A percentile compares a stretch with the other conserved stretches of the same genome.
Conservation (phyloP, 106 monocot species). For the Phalaenopsis aphrodite region DNA sequence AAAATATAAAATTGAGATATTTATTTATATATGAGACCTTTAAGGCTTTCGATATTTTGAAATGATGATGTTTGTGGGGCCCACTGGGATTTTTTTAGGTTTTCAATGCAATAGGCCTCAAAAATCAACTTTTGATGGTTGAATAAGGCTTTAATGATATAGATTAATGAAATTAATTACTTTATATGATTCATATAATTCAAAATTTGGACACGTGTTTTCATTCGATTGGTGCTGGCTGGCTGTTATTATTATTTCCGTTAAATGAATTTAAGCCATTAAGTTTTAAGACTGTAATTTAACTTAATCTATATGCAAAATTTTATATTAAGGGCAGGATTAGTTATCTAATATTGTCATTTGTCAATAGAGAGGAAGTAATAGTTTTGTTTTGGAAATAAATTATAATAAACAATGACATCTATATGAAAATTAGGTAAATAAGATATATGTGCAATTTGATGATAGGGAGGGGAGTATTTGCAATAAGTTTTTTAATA, state of each 20-base stretch:
- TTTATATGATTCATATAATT: background rate
- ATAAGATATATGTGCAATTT: too few relatives aligned
- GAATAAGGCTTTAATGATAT: background rate
- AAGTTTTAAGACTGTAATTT: background rate
- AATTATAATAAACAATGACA: too few relatives aligned
- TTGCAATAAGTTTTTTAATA: too few relatives aligned
- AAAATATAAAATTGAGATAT: too few relatives aligned
- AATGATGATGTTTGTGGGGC: background rate
- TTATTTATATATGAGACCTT: too few relatives aligned
- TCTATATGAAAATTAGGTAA: too few relatives aligned
- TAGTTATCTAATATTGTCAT: too few relatives aligned
- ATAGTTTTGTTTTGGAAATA: too few relatives aligned
- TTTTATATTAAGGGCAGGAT: background rate
- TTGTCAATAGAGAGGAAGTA: too few relatives aligned
- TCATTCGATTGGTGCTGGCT: background rate
- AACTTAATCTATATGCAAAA: background rate
- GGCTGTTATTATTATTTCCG: background rate
- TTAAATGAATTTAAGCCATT: background rate
- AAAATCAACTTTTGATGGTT: background rate
- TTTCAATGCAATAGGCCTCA: background rate
- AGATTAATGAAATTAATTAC: background rate
- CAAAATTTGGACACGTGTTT: background rate
- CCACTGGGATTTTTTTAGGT: background rate
- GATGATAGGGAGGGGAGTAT: too few relatives aligned
- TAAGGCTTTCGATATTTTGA: too few relatives aligned